Percentiles rank a stretch among this genome's conserved stretches.
Conservation (phyloP, 768 basidiomycete genomes). For the Gautieria morchelliformis region DNA sequence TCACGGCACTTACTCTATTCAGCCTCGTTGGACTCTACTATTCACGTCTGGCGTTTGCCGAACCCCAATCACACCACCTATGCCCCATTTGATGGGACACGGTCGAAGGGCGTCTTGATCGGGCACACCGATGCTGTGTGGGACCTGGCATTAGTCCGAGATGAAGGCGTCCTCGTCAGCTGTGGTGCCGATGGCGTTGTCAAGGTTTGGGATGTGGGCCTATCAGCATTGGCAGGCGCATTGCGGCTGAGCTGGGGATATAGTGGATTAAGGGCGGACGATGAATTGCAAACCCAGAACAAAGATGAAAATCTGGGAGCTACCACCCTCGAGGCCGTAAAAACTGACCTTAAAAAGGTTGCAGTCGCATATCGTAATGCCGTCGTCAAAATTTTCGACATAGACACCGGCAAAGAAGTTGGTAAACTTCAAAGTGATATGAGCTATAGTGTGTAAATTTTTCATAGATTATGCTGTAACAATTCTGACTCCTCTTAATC, state of each 20-base stretch:
- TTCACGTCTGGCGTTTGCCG: constrained; percentile 85
- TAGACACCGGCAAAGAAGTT: constrained; percentile 74
- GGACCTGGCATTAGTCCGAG: constrained; percentile 82
- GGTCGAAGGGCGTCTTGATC: constrained; percentile 69
- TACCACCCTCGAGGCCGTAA: constrained; percentile 76
- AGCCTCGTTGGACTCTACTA: constrained; percentile 87
- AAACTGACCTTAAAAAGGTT: constrained; percentile 74
- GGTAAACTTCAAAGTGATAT: constrained; percentile 25
- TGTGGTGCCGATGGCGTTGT: constrained; percentile 87
- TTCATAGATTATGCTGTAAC: background rate
- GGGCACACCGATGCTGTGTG: constrained; percentile 96
- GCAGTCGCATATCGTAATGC: constrained; percentile 88
- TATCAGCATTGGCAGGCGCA: constrained; percentile 52
- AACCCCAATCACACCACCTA: constrained; percentile 75
- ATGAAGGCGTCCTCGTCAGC: constrained; percentile 77
- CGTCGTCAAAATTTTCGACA: constrained; percentile 82
- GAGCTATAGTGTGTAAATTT: constrained; percentile 18
- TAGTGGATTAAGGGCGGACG: constrained; percentile 41
- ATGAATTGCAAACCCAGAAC: constrained; percentile 32
- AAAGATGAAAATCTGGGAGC: constrained; percentile 48
- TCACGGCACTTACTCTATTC: constrained; percentile 76
- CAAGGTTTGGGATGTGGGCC: constrained; percentile 83
- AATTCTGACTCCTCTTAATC: background rate
- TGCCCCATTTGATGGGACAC: constrained; percentile 77
- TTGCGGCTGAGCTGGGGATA: constrained; percentile 77